These are phyloP conservation scores for Fonsecaea pugnacius DNA, from an alignment of 2,329 filamentous ascomycete species.

Conservation along the genomic window DNA sequence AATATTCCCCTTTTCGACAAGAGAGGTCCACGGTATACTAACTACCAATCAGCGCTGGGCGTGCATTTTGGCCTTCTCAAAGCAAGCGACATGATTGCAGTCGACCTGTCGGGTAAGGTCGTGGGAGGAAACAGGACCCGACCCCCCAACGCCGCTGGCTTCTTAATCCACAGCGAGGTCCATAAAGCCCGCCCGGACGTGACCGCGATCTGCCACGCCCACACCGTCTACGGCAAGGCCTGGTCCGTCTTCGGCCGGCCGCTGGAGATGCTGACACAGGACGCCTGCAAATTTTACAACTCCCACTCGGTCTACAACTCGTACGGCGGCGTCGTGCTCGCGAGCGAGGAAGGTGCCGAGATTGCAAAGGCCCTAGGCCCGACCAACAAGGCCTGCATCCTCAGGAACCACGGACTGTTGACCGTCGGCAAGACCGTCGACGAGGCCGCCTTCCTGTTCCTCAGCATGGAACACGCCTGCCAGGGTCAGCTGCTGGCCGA, in stretches of 20 bases:
- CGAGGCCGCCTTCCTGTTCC: conserved; percentile 73
- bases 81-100: conserved; percentile 69
- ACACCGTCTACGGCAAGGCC: conserved; percentile 68
- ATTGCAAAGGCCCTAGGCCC: conserved; percentile 66
- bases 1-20: neutral
- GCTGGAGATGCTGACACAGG: conserved; percentile 69
- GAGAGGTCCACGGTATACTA: neutral
- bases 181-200: conserved; percentile 69
- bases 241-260: conserved; percentile 68
- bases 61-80: conserved; percentile 68
- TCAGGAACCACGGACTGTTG: conserved; percentile 73
- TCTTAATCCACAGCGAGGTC: conserved; percentile 70
- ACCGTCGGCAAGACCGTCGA: conserved; percentile 74
- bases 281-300: conserved; percentile 46
- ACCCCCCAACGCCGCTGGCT: conserved; percentile 70
- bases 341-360: conserved; percentile 65
- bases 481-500: conserved; percentile 70
- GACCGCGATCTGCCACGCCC: conserved; percentile 70
- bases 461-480: conserved; percentile 70
- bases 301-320: conserved; percentile 68
- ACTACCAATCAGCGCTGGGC: conserved; percentile 49
- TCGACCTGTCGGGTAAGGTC: conserved; percentile 66
- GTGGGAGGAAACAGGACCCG: conserved; percentile 66
- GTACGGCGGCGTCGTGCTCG: conserved; percentile 68
- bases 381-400: conserved; percentile 64